Evolutionary conservation across 176 grass and related monocot genomes (phyloP).

Genomic region (Paspalum notatum): DNA sequence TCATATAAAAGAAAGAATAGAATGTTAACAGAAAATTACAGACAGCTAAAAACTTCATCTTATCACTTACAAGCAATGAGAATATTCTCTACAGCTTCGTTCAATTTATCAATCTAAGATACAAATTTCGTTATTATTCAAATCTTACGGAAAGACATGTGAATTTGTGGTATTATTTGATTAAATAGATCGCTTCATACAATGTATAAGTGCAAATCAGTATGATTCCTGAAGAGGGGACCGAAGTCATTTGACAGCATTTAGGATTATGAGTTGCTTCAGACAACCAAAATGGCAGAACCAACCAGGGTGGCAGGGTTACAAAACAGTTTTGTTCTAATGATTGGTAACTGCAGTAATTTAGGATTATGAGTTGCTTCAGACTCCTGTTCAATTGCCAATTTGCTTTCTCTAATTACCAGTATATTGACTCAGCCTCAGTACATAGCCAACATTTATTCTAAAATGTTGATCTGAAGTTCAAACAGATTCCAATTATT

Average conservation of each 20-base stretch:
- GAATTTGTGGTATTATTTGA: neutral
- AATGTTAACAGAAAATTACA: constrained; percentile 1
- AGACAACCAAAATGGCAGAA: neutral
- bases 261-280: neutral
- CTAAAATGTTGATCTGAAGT: neutral
- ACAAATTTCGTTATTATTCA: constrained; percentile 1
- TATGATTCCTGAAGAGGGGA: constrained; percentile 6
- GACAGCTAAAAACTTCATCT: constrained; percentile 12
- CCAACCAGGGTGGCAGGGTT: neutral
- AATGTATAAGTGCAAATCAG: neutral
- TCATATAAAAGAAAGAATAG: neutral
- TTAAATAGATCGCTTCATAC: neutral
- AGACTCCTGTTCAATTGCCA: neutral
- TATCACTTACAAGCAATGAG: neutral
- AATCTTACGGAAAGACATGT: neutral
- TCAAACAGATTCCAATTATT: constrained; percentile 2
- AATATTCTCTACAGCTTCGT: neutral
- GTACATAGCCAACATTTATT: neutral
- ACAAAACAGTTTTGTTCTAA: neutral
- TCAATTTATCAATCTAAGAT: neutral
- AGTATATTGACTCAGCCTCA: constrained; percentile 1
- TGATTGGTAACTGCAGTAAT: neutral
- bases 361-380: no score
- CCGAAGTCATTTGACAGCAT: neutral
- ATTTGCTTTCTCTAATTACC: neutral